These are phyloP conservation scores for Paxillus ammoniavirescens DNA, from an alignment of 768 basidiomycete species.

Conservation along the genomic window DNA sequence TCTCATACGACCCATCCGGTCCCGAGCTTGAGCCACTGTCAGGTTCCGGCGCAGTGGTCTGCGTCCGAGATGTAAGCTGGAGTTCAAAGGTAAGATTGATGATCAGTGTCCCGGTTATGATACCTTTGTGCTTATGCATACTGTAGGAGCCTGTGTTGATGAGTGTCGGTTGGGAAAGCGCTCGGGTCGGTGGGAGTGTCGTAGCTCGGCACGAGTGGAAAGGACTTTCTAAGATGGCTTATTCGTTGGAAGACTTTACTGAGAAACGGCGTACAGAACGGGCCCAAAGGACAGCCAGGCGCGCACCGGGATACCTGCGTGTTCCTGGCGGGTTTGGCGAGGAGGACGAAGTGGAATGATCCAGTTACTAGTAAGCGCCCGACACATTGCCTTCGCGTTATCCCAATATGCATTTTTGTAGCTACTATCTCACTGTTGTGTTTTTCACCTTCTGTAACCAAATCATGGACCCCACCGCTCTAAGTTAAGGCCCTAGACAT, in stretches of 20 bases:
- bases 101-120: not conserved
- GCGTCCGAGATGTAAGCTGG: conserved; percentile 96
- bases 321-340: conserved; percentile 29
- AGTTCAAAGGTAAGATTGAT: conserved; percentile 63
- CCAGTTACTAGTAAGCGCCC: not conserved
- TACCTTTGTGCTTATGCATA: conserved; percentile 2
- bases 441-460: not conserved
- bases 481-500: too few relatives aligned
- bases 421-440: not conserved
- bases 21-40: conserved; percentile 40
- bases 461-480: not conserved
- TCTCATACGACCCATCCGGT: conserved; percentile 70
- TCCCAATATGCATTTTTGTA: not conserved
- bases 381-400: not conserved
- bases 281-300: conserved; percentile 20
- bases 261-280: conserved; percentile 49
- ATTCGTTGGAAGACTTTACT: conserved; percentile 70
- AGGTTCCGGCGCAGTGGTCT: conserved; percentile 38
- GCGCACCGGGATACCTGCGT: conserved; percentile 6
- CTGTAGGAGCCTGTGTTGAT: conserved; percentile 82
- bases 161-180: conserved; percentile 85
- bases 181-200: conserved; percentile 57
- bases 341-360: conserved; percentile 20
- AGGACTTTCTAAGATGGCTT: conserved; percentile 71
- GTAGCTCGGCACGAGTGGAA: conserved; percentile 97